phyloP scores from a whole-genome alignment of 2,329 filamentous ascomycete species.

The Diaporthe velutina region DNA sequence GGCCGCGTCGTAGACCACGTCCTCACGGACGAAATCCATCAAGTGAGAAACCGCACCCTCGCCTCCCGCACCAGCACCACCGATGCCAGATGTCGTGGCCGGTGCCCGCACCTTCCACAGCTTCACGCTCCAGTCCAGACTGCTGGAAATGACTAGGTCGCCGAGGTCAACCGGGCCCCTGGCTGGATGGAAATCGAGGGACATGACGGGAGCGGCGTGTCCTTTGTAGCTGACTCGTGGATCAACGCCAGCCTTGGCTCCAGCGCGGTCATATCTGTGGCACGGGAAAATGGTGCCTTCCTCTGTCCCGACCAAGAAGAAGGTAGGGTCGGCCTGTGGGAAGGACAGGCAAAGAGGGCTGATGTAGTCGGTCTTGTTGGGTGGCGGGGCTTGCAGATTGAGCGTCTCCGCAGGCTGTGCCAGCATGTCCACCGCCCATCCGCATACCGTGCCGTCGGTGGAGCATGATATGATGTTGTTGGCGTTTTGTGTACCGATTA shows the following conservation, averaged over 20 bases:
- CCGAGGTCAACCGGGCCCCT: conserved; percentile 93
- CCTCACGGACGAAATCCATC: conserved; percentile 92
- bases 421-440: conserved; percentile 98
- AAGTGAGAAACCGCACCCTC: conserved; percentile 76
- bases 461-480: conserved; percentile 99
- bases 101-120: conserved; percentile 94
- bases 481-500: conserved; percentile 97
- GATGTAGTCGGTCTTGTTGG: conserved; percentile 93
- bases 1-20: conserved; percentile 94
- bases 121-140: conserved; percentile 96
- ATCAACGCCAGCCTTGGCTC: conserved; percentile 96
- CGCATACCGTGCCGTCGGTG: conserved; percentile 95
- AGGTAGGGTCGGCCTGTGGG: conserved; percentile 94
- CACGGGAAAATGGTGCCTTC: conserved; percentile 97
- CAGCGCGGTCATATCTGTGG: conserved; percentile 96
- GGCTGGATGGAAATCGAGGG: conserved; percentile 93
- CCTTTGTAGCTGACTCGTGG: conserved; percentile 88
- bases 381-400: conserved; percentile 86
- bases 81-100: conserved; percentile 75
- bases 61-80: conserved; percentile 49
- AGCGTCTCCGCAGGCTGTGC: conserved; percentile 95
- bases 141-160: conserved; percentile 91
- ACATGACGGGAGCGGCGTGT: conserved; percentile 95
- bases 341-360: conserved; percentile 96
- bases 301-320: conserved; percentile 96